Evolutionary conservation across 768 basidiomycete species (phyloP).

Genomic region (Boletus eberwhitei): DNA sequence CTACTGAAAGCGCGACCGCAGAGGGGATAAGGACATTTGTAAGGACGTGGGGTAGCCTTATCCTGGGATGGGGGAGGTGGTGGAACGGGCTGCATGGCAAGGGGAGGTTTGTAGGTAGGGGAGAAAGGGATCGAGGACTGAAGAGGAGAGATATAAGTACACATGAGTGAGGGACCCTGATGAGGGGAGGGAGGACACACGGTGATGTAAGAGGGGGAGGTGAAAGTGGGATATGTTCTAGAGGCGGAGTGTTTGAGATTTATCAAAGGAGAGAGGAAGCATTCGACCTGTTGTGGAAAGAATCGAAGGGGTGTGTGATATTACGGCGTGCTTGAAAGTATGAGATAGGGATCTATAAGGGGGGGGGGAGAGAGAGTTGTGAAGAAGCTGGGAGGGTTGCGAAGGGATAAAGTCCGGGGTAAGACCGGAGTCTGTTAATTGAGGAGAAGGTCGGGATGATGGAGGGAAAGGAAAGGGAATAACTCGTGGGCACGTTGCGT

Average conservation of each 20-base stretch:
- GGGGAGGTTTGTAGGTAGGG: constrained; percentile 6
- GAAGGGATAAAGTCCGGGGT: constrained; percentile 31
- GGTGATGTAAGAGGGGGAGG: constrained; percentile 16
- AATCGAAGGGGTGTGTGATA: constrained; percentile 26
- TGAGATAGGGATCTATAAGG: constrained; percentile 30
- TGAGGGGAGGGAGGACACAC: constrained; percentile 16
- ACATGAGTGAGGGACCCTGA: constrained; percentile 22
- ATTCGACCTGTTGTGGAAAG: constrained; percentile 22
- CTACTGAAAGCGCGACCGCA: constrained; percentile 96
- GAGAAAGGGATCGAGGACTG: constrained; percentile 18
- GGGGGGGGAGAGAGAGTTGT: constrained; percentile 13
- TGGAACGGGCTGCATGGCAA: constrained; percentile 23
- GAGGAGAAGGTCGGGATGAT: constrained; percentile 15
- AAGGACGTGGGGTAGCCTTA: constrained; percentile 63
- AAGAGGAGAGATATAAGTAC: constrained; percentile 29
- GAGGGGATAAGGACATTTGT: constrained; percentile 91
- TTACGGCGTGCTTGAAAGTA: constrained; percentile 19
- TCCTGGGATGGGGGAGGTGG: constrained; percentile 26
- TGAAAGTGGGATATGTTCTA: constrained; percentile 16
- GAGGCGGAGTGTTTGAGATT: constrained; percentile 17
- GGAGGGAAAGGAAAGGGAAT: constrained; percentile 18
- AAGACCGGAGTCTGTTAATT: constrained; percentile 25
- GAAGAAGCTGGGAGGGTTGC: constrained; percentile 17
- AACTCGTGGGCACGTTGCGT: constrained; percentile 13
- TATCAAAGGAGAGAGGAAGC: constrained; percentile 16